These are phyloP conservation scores for Cicer yamashitae DNA, from an alignment of 306 rosid genomes.

Conservation along the genomic window DNA sequence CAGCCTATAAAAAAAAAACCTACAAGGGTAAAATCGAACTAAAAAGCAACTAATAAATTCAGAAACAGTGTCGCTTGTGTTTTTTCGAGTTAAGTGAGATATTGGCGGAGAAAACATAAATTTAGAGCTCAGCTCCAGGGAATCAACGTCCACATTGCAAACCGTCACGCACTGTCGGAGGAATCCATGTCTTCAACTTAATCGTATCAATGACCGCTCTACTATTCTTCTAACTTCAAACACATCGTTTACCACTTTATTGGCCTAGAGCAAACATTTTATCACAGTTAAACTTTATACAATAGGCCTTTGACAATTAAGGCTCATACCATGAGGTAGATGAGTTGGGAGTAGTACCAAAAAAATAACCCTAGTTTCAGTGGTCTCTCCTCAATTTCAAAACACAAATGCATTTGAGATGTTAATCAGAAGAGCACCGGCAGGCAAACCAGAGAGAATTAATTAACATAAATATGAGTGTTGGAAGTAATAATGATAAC, in stretches of 20 bases:
- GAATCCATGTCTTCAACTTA: not conserved
- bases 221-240: not conserved
- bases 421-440: conserved; percentile 29
- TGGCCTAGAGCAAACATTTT: not conserved
- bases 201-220: not conserved
- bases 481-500: not conserved
- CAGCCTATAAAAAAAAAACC: not conserved
- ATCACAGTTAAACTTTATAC: conserved; percentile 17
- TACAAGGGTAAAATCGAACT: not conserved
- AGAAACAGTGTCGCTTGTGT: not conserved
- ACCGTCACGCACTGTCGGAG: not conserved
- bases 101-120: not conserved
- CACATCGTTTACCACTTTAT: not conserved
- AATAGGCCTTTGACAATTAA: conserved; percentile 42
- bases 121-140: not conserved
- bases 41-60: not conserved
- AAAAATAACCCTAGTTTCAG: conserved; percentile 92
- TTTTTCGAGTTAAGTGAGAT: not conserved
- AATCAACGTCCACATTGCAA: conserved; percentile 4
- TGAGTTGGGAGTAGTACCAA: conserved; percentile 94
- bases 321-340: conserved; percentile 85
- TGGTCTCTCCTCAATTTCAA: conserved; percentile 88
- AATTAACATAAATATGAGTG: not conserved
- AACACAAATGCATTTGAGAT: conserved; percentile 68
- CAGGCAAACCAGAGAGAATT: conserved; percentile 24